phyloP scores from a whole-genome alignment of 768 basidiomycete species.

The Suillus plorans region DNA sequence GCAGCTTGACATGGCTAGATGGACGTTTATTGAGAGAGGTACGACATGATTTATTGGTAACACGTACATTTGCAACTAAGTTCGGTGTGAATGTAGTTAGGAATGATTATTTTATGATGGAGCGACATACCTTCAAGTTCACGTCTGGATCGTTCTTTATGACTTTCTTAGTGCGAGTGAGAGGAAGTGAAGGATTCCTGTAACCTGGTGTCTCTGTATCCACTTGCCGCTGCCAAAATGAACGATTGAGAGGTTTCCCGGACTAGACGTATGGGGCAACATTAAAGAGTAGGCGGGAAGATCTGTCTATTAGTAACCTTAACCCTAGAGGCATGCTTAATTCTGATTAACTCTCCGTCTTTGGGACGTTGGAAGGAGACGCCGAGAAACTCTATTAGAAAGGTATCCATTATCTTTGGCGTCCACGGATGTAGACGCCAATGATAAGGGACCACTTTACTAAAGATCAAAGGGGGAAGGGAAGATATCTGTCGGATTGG shows the following conservation, averaged over 20 bases:
- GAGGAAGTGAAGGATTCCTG: conserved; percentile 81
- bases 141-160: conserved; percentile 97
- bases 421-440: too few species aligned
- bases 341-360: too few species aligned
- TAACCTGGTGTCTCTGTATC: conserved; percentile 87
- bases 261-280: conserved; percentile 70
- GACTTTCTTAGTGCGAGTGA: conserved; percentile 97
- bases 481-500: too few species aligned
- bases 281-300: conserved; percentile 19
- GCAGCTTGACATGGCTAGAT: conserved; percentile 25
- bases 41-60: background rate
- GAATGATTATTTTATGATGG: conserved; percentile 7
- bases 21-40: conserved; percentile 1
- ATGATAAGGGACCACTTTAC: too few species aligned
- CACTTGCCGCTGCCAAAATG: conserved; percentile 90
- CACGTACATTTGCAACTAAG: conserved; percentile 24
- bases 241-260: conserved; percentile 78
- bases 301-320: conserved; percentile 19
- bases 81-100: conserved; percentile 29
- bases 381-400: too few species aligned
- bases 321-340: conserved; percentile 16
- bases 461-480: too few species aligned
- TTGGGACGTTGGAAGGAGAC: too few species aligned
- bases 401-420: too few species aligned
- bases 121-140: conserved; percentile 63